Conservation (phyloP, 495 filamentous ascomycete genomes). For the Penicillium cosmopolitanum region DNA sequence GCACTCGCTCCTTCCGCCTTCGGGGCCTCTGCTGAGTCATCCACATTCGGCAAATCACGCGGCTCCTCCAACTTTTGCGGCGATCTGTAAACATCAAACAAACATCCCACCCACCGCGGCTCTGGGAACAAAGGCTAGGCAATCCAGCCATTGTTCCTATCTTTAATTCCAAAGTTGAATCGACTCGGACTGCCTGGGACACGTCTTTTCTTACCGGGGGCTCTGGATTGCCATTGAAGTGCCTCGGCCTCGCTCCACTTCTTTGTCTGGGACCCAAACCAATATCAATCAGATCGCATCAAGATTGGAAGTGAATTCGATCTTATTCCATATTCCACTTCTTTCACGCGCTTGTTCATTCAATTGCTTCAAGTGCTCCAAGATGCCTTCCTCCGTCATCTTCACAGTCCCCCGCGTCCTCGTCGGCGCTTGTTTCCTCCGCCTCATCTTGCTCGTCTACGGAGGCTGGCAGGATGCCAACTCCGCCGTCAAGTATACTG, state of each 20-base stretch:
- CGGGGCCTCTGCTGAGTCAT: conserved; percentile 13
- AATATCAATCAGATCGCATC: too few relatives aligned
- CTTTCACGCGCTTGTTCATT: background rate
- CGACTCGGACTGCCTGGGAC: background rate
- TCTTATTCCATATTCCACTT: background rate
- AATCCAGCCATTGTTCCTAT: background rate
- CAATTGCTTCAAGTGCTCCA: background rate
- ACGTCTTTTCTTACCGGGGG: background rate
- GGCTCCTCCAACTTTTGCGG: background rate
- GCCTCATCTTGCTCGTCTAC: conserved; percentile 75
- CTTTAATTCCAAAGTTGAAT: background rate
- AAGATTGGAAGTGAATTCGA: background rate
- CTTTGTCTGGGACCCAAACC: too few relatives aligned
- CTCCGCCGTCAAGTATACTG: conserved; percentile 93
- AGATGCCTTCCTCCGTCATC: conserved; percentile 42
- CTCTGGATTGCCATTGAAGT: too few relatives aligned
- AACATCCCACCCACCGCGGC: background rate
- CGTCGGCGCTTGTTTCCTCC: conserved; percentile 66
- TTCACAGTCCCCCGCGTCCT: conserved; percentile 61
- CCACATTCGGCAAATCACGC: background rate
- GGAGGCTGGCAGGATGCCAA: conserved; percentile 89
- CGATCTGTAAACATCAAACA: conserved; percentile 17
- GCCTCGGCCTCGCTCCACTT: too few relatives aligned
- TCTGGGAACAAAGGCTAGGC: background rate
- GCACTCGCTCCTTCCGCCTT: background rate